These are phyloP conservation scores for Puccinia coronata DNA, from an alignment of 1,284 basidiomycete species.

Conservation along the genomic window DNA sequence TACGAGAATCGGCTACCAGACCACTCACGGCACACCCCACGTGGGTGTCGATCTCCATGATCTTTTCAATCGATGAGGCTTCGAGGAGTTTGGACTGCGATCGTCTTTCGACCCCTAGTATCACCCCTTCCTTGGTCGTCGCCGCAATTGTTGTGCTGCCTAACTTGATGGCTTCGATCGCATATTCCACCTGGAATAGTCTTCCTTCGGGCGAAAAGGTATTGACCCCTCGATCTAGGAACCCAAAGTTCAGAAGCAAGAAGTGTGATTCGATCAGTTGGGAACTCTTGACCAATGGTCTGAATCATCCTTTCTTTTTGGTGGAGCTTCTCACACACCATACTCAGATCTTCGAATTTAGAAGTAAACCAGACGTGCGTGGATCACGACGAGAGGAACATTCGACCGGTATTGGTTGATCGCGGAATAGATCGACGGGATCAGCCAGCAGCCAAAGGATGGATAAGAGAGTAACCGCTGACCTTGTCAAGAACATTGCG, in stretches of 20 bases:
- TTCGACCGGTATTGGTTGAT: neutral
- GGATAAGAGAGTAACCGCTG: neutral
- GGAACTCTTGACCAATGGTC: neutral
- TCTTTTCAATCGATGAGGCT: slow-evolving; percentile 95
- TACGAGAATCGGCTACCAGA: slow-evolving; percentile 94
- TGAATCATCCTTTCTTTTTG: neutral
- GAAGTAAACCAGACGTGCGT: neutral
- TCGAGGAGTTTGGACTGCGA: slow-evolving; percentile 95
- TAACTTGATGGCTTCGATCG: slow-evolving; percentile 98
- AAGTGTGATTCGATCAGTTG: neutral
- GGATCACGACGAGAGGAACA: neutral
- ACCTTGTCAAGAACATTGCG: slow-evolving; percentile 36
- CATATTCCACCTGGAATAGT: slow-evolving; percentile 96
- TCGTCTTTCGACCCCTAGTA: slow-evolving; percentile 97
- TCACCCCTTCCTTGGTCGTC: slow-evolving; percentile 72
- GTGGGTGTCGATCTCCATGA: slow-evolving; percentile 98
- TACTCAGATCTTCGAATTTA: slow-evolving; percentile 25
- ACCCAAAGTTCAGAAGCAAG: neutral
- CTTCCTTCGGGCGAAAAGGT: slow-evolving; percentile 98
- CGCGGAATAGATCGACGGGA: neutral
- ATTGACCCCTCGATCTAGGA: slow-evolving; percentile 89
- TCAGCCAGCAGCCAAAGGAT: neutral
- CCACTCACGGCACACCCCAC: slow-evolving; percentile 98
- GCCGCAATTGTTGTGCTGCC: slow-evolving; percentile 94
- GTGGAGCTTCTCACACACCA: neutral